Percentiles rank a stretch among this genome's conserved stretches.
Conservation (phyloP, 2,329 filamentous ascomycete genomes). For the Microthyrium microscopicum region DNA sequence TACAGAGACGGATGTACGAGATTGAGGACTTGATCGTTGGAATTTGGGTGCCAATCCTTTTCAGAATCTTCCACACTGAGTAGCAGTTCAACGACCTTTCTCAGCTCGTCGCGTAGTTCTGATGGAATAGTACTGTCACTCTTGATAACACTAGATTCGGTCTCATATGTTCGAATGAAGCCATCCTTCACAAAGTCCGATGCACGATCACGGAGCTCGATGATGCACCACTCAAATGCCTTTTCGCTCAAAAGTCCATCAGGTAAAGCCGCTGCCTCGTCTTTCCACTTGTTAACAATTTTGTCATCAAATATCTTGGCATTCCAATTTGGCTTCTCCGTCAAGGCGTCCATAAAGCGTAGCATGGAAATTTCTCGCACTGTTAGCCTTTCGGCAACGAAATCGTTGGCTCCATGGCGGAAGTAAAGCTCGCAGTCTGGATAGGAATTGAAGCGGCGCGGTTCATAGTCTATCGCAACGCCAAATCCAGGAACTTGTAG, state of each 20-base stretch:
- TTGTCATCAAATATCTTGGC: conserved; percentile 21
- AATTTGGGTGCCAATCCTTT: conserved; percentile 46
- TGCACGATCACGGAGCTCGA: conserved; percentile 34
- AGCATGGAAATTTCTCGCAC: conserved; percentile 25
- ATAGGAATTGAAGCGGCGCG: neutral
- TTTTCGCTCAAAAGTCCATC: conserved; percentile 5
- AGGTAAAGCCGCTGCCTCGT: conserved; percentile 12
- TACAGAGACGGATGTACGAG: conserved; percentile 40
- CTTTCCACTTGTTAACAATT: conserved; percentile 17
- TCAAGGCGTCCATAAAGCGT: conserved; percentile 22
- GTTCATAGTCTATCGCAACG: neutral
- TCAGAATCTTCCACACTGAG: conserved; percentile 31
- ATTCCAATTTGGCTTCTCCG: conserved; percentile 25
- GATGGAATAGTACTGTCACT: conserved; percentile 30
- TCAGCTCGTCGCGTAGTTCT: conserved; percentile 24
- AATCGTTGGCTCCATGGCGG: neutral
- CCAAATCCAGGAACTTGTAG: conserved; percentile 1
- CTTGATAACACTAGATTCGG: conserved; percentile 31
- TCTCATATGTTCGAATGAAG: conserved; percentile 28
- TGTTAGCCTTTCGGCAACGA: conserved; percentile 10
- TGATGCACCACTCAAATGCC: conserved; percentile 16
- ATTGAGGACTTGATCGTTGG: conserved; percentile 38
- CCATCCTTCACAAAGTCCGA: conserved; percentile 21
- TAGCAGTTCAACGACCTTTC: conserved; percentile 26
- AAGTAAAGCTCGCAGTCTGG: neutral